phyloP scores from a whole-genome alignment of 1,284 basidiomycete species.

The Boletellus deceptivus region DNA sequence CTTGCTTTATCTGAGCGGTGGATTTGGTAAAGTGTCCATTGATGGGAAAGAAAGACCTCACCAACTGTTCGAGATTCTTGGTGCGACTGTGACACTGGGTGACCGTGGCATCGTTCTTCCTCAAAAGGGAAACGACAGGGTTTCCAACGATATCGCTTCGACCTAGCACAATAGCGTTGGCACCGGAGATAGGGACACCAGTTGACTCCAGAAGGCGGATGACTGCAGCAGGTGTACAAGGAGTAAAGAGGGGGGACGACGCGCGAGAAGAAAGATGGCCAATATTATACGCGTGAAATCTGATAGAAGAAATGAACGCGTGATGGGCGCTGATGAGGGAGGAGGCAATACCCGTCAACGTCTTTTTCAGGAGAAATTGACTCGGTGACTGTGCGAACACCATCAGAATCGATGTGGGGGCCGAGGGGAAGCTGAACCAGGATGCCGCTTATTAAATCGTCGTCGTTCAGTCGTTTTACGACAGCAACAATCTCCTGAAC shows the following conservation, averaged over 20 bases:
- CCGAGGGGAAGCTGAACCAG: constrained; percentile 98
- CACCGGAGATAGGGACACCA: constrained; percentile 70
- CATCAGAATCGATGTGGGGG: constrained; percentile 79
- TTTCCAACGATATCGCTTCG: constrained; percentile 98
- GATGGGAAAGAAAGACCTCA: constrained; percentile 38
- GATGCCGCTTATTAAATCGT: constrained; percentile 84
- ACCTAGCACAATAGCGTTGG: constrained; percentile 90
- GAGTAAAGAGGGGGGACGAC: constrained; percentile 86
- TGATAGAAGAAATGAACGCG: constrained; percentile 30
- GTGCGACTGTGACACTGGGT: constrained; percentile 97
- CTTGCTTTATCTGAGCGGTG: constrained; percentile 63
- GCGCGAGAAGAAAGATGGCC: constrained; percentile 92
- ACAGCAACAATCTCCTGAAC: constrained; percentile 77
- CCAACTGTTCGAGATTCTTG: constrained; percentile 75
- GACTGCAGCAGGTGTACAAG: constrained; percentile 95
- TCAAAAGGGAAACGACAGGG: constrained; percentile 89
- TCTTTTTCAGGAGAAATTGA: constrained; percentile 95
- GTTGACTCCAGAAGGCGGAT: constrained; percentile 89
- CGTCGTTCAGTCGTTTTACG: constrained; percentile 83
- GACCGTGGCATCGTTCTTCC: constrained; percentile 91
- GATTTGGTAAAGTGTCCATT: constrained; percentile 6
- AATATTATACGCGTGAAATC: constrained; percentile 99
- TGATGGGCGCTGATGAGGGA: constrained; percentile 3
- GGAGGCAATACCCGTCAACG: constrained; percentile 79
- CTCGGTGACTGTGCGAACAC: constrained; percentile 90